Base-by-base conservation (phyloP, 2,329 filamentous ascomycete species). In the Moelleriella libera region DNA sequence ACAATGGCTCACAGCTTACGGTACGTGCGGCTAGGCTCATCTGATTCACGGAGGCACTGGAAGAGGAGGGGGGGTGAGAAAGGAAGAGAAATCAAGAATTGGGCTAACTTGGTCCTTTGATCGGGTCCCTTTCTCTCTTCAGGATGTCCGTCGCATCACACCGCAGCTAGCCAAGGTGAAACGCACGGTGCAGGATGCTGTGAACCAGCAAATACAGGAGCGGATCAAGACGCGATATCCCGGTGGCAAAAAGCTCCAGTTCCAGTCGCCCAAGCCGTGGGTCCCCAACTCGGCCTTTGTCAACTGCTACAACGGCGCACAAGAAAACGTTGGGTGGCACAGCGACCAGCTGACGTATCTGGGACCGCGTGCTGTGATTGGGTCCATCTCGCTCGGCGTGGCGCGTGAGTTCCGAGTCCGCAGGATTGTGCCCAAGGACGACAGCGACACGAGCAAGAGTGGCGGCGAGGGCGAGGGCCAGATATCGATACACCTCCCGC, bases 291-390 rank as follows among this genome's bases (percentile, higher is more conserved):
- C 88, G 0, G 88, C 89, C 0, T 90, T 96, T 58, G 89, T 94
- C 12, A 98, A 98, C 62, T 94, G 88, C 68, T 98, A 98, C 62
- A 72, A 82, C 55, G 89, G 89, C 0, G 82, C 80, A 0, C 72
- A 80, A 9, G 80, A 97, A 66, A 87, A 74, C 51, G 89, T 97
- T 1, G 92, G 92, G 32, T 97, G 87, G 65, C 92, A 98, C 64
- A 82, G 85, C 37, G 92, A 98, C 60, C 86, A 95, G 56, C 72
- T 96, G 12, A 96, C 90, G 0, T 97, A 97, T 58, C 75, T 97
- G 1, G 92, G 92, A 0, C 92, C 92, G 0, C 80, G 85, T 6
- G 79, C 90, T 6, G 74, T 94, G 28, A 97, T 97, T 49, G 92
- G 89, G 0, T 94, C 87, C 44, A 68, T 98, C 5, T 94, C 87